Conservation (phyloP, 73 alveolate genomes). For the Paramecium pentaurelia region DNA sequence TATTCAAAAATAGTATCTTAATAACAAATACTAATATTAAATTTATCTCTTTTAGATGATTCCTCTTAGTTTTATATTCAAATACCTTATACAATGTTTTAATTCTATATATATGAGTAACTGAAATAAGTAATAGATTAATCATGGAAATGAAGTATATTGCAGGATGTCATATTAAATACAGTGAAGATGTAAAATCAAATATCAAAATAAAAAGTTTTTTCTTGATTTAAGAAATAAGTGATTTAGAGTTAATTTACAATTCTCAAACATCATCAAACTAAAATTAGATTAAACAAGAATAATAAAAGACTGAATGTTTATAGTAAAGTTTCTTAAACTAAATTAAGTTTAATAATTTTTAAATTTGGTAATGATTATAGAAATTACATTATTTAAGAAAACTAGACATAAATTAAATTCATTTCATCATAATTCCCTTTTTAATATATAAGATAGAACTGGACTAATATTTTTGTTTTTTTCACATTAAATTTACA, state of each 20-base stretch:
- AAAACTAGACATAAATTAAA: too few relatives aligned
- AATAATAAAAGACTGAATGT: not conserved
- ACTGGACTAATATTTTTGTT: not conserved
- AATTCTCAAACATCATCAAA: not conserved
- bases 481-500: too few relatives aligned
- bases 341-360: not conserved
- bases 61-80: not conserved
- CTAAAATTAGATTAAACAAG: not conserved
- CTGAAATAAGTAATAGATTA: not conserved
- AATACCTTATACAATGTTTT: not conserved
- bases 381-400: too few relatives aligned
- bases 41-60: not conserved
- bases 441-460: too few relatives aligned
- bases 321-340: not conserved
- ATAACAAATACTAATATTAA: too few relatives aligned
- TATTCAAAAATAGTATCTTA: too few relatives aligned
- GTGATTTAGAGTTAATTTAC: not conserved
- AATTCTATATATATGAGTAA: too few relatives aligned
- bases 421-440: too few relatives aligned
- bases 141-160: not conserved
- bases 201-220: not conserved
- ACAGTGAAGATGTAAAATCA: not conserved
- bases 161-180: not conserved
- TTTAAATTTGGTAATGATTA: too few relatives aligned
- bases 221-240: not conserved